Evolutionary conservation across 2,329 filamentous ascomycete species (phyloP), one percentile per base, ranked within the genome.

Genomic region (Fusarium algeriense): DNA sequence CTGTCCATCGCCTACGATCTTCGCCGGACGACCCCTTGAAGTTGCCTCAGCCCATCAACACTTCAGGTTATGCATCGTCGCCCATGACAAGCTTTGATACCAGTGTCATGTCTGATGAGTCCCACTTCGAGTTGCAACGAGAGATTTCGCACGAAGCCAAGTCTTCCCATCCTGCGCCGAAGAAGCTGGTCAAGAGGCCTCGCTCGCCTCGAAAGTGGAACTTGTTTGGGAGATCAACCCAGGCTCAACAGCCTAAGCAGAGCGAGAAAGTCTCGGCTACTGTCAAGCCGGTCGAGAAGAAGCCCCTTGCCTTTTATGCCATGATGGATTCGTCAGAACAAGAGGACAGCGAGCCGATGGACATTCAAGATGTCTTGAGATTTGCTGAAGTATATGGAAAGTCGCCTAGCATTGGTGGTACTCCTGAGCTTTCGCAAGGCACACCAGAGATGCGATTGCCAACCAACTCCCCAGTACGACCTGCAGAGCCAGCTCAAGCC

Each of bases 131-230:
- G 17, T 73, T 83, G 28, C 82, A 83, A 14, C 70, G 78, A 8
- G 82, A 83, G 40, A 71, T 77, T 2, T 77, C 78, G 10, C 78
- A 75, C 12, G 80, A 80, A 7, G 76, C 77, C 10, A 71, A 64
- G 40, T 30, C 46, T 63, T 77, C 77, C 5, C 78, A 68, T 26
- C 70, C 76, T 23, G 77, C 75, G 2, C 81, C 86, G 0, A 90
- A 86, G 78, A 91, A 90, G 77, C 78, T 89, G 26, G 83, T 84
- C 26, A 90, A 89, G 77, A 83, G 84, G 57, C 77, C 85, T 2
- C 85, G 83, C 45, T 88, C 87, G 30, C 88, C 88, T 28, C 84
- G 86, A 11, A 90, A 87, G 71, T 91, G 89, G 89, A 91, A 90
- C 69, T 77, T 91, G 15, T 91, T 91, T 71, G 85, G 88, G 52